These are phyloP conservation scores for Irpex lacteus DNA, from an alignment of 1,284 basidiomycete genomes.

Conservation along the genomic window DNA sequence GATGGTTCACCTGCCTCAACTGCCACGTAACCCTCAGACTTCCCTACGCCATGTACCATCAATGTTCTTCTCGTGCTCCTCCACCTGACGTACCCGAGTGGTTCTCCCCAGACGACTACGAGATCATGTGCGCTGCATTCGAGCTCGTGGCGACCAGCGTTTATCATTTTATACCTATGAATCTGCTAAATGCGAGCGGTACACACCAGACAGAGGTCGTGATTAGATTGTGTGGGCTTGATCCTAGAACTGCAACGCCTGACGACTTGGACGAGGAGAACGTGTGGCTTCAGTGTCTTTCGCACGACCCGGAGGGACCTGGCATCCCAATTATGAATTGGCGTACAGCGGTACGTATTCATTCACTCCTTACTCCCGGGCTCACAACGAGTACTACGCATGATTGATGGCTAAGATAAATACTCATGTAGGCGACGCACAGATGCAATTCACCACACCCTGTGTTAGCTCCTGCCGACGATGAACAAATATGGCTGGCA, in stretches of 20 bases:
- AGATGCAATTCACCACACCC: too few species aligned
- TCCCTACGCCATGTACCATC: background rate
- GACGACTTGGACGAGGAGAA: too few species aligned
- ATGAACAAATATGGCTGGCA: too few species aligned
- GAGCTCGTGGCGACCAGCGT: background rate
- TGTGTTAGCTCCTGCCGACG: too few species aligned
- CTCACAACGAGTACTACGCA: too few species aligned
- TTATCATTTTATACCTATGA: background rate
- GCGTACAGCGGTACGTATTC: too few species aligned
- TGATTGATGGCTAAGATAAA: too few species aligned
- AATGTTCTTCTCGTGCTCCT: background rate
- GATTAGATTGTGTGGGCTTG: background rate
- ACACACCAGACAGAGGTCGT: background rate
- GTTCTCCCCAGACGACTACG: background rate
- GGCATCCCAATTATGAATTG: too few species aligned
- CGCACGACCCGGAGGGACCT: too few species aligned
- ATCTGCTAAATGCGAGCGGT: background rate
- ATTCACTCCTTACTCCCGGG: too few species aligned
- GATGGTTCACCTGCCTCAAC: background rate
- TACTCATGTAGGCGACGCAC: too few species aligned
- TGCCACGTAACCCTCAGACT: background rate
- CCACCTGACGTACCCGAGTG: background rate
- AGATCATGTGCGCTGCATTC: background rate
- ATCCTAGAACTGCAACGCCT: background rate
- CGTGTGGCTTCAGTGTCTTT: too few species aligned